Percentiles rank a stretch among this genome's conserved stretches.
Evolutionary conservation across 2,329 filamentous ascomycete genomes (phyloP).

Genomic region (Alternaria sp.): DNA sequence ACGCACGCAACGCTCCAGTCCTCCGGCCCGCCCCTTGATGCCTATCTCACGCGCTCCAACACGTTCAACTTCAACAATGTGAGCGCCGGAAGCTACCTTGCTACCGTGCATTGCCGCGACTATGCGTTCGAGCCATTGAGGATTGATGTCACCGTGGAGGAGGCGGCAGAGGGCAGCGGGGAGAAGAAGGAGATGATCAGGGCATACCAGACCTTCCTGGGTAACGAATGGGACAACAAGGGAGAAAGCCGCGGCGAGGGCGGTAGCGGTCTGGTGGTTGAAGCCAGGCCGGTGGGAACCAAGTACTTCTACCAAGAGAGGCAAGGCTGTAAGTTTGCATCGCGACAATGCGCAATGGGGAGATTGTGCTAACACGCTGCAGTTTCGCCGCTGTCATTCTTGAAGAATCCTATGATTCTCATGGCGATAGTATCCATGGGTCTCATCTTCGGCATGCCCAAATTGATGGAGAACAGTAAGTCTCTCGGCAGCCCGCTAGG

Average conservation of each 20-base stretch:
- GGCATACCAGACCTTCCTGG: conserved; percentile 84
- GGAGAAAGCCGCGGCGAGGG: conserved; percentile 65
- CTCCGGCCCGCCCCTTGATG: conserved; percentile 56
- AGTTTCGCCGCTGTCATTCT: conserved; percentile 81
- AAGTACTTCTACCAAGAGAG: conserved; percentile 82
- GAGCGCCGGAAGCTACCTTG: conserved; percentile 75
- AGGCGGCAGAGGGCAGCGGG: conserved; percentile 36
- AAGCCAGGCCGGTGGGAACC: conserved; percentile 65
- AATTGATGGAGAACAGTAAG: conserved; percentile 94
- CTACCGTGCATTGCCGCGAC: conserved; percentile 77
- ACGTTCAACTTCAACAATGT: conserved; percentile 80
- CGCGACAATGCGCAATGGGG: not conserved
- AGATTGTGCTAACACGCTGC: conserved; percentile 23
- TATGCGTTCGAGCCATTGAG: conserved; percentile 79
- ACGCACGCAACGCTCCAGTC: conserved; percentile 72
- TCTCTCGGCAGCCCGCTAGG: conserved; percentile 27
- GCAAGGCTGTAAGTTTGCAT: conserved; percentile 69
- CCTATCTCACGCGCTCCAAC: conserved; percentile 71
- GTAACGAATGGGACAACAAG: conserved; percentile 88
- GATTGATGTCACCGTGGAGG: conserved; percentile 68
- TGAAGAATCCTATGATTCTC: conserved; percentile 97
- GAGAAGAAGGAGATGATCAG: conserved; percentile 57
- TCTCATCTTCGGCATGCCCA: conserved; percentile 90
- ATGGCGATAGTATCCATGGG: conserved; percentile 83
- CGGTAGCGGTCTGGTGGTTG: conserved; percentile 58